Base-by-base conservation (phyloP, 2,329 filamentous ascomycete species). In the Westerdykella aurantiaca region DNA sequence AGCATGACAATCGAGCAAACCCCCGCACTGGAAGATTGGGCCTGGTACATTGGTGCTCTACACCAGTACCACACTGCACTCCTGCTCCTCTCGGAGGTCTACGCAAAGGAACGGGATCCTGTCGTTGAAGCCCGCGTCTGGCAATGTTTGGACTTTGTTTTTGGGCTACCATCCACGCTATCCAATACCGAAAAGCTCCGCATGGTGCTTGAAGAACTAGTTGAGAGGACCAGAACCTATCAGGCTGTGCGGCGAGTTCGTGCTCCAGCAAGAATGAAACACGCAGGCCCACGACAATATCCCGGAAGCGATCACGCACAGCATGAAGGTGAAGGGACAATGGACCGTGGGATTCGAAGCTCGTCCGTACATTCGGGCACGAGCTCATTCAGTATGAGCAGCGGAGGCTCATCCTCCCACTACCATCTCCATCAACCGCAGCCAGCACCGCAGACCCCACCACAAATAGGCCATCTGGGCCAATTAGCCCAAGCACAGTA, bases 51-150 rank as follows among this genome's bases (percentile, higher is more conserved):
- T 11, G 83, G 84, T 4, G 83, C 85, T 5, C 78, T 85, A 50
- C 82, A 86, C 48, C 85, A 88, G 59, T 87, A 83, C 61, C 85
- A 88, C 56, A 75, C 78, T 4, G 82, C 84, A 0, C 72, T 89
- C 25, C 72, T 89, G 1, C 70, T 90, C 17, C 72, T 86, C 6
- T 77, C 80, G 17, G 84, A 89, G 58, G 68, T 87, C 4, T 84
- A 81, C 58, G 75, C 76, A 38, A 73, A 75, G 34, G 78, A 80
- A 0, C 68, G 75, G 42, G 72, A 76, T 38, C 73, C 73, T 40
- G 72, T 70, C 40, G 75, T 85, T 47, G 79, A 80, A 2, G 74
- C 78, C 18, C 76, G 84, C 7, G 84, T 88, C 45, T 88, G 85
- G 84, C 69, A 71, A 29, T 84, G 81, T 54, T 69, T 88, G 21